Percentiles rank a stretch among this genome's conserved stretches.
These are phyloP conservation scores for Spencermartinsiella europaea DNA, from an alignment of 805 yeast genomes.

Conservation along the genomic window DNA sequence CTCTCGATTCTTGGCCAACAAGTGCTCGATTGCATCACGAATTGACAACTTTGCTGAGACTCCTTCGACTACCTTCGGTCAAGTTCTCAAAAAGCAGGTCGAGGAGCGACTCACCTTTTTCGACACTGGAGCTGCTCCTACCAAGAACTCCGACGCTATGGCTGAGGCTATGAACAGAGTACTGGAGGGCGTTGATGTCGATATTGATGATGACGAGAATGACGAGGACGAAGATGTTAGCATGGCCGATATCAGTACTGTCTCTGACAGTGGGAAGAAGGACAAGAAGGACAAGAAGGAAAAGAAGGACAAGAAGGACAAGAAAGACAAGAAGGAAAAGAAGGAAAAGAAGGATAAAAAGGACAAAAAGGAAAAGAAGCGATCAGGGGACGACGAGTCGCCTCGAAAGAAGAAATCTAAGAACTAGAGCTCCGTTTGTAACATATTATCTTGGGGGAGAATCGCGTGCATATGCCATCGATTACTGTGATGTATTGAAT, in stretches of 20 bases:
- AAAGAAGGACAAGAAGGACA: constrained; percentile 46
- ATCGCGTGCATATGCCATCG: no score
- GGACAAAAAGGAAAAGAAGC: constrained; percentile 22
- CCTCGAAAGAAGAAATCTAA: constrained; percentile 21
- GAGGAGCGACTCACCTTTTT: constrained; percentile 95
- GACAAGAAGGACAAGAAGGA: constrained; percentile 45
- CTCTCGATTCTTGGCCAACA: constrained; percentile 96
- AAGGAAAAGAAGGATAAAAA: constrained; percentile 30
- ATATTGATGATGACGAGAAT: constrained; percentile 43
- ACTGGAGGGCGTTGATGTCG: constrained; percentile 34
- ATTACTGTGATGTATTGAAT: no score
- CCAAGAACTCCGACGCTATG: constrained; percentile 93
- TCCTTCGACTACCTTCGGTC: constrained; percentile 87
- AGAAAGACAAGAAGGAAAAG: constrained; percentile 51
- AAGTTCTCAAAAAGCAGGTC: constrained; percentile 89
- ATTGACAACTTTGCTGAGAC: constrained; percentile 95
- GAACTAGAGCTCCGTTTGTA: constrained; percentile 10
- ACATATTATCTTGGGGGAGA: no score
- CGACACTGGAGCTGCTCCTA: constrained; percentile 94
- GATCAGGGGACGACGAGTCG: constrained; percentile 17
- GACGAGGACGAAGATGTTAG: constrained; percentile 29
- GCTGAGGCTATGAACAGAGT: constrained; percentile 77
- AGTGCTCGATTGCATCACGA: constrained; percentile 98
- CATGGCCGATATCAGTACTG: constrained; percentile 1
- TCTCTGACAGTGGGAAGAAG: constrained; percentile 40